Evolutionary conservation across 257 asterid species (phyloP).

Genomic region (Nemophila menziesii): DNA sequence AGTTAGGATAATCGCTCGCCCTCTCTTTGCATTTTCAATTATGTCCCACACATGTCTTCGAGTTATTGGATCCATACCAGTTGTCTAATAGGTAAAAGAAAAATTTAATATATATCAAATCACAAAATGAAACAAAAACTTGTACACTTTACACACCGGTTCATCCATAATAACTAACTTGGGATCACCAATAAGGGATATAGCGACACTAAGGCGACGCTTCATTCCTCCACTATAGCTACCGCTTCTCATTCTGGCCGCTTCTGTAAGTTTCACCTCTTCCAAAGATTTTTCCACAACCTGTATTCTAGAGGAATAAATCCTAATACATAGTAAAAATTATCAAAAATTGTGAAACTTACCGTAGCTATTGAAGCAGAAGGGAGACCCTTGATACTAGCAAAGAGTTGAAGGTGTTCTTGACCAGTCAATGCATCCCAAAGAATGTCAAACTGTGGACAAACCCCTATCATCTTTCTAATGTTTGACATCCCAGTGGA

Average conservation of each 20-base stretch:
- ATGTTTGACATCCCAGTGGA: slow-evolving; percentile 19
- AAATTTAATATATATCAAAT: neutral
- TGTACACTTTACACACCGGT: slow-evolving; percentile 12
- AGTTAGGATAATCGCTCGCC: slow-evolving; percentile 25
- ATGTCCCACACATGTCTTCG: slow-evolving; percentile 31
- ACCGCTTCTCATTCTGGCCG: slow-evolving; percentile 17
- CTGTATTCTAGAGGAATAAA: slow-evolving; percentile 5
- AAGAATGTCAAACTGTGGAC: slow-evolving; percentile 32
- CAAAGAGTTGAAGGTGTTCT: slow-evolving; percentile 31
- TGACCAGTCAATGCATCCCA: slow-evolving; percentile 24
- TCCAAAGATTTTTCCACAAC: slow-evolving; percentile 17
- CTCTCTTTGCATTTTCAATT: slow-evolving; percentile 28
- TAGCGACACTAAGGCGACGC: slow-evolving; percentile 27
- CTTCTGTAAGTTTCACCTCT: slow-evolving; percentile 17
- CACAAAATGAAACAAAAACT: slow-evolving; percentile 2
- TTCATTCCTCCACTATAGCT: slow-evolving; percentile 30
- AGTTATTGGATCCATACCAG: slow-evolving; percentile 38
- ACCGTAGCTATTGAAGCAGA: slow-evolving; percentile 13
- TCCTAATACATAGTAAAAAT: neutral
- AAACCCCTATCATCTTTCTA: slow-evolving; percentile 26
- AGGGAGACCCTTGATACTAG: slow-evolving; percentile 27
- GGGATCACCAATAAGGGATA: slow-evolving; percentile 26
- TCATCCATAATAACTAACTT: slow-evolving; percentile 27
- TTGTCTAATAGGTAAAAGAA: slow-evolving; percentile 15
- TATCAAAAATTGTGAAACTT: slow-evolving; percentile 3